Percentiles rank a stretch among this genome's conserved stretches.
Conservation (phyloP, 2,329 filamentous ascomycete genomes). For the Sarocladiaceae sp. region DNA sequence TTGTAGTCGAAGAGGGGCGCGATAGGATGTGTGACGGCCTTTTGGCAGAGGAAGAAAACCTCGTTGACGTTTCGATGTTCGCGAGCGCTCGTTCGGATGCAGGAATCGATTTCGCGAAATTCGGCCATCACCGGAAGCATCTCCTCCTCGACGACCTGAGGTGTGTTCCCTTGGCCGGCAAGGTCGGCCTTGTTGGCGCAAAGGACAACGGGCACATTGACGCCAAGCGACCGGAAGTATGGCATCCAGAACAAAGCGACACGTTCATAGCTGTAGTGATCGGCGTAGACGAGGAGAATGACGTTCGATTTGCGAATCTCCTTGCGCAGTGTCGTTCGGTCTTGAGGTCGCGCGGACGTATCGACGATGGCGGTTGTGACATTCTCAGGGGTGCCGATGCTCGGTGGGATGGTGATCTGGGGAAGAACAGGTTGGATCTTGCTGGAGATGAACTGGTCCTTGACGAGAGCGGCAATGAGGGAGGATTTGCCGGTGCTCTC, state of each 20-base stretch:
- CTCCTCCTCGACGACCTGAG: constrained; percentile 90
- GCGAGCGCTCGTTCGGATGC: constrained; percentile 88
- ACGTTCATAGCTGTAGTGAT: constrained; percentile 98
- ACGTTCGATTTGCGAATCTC: constrained; percentile 97
- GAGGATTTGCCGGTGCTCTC: constrained; percentile 94
- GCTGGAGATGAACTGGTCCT: constrained; percentile 91
- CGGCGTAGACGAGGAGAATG: constrained; percentile 93
- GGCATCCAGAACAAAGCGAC: constrained; percentile 98
- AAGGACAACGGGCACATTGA: constrained; percentile 94
- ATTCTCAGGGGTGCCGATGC: constrained; percentile 90
- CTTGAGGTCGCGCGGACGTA: constrained; percentile 90
- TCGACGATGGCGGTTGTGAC: constrained; percentile 97
- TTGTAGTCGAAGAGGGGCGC: constrained; percentile 96
- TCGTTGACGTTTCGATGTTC: constrained; percentile 94
- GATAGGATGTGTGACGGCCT: constrained; percentile 95
- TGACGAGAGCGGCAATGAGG: constrained; percentile 91
- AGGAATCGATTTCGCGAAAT: constrained; percentile 98
- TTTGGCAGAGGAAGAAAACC: constrained; percentile 96
- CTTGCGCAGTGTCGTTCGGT: constrained; percentile 82
- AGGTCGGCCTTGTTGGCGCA: constrained; percentile 98
- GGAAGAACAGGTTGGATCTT: constrained; percentile 95
- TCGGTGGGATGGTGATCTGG: constrained; percentile 91
- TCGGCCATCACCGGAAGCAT: constrained; percentile 98
- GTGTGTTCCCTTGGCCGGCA: constrained; percentile 66
- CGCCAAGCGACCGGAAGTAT: constrained; percentile 94